phyloP scores from a whole-genome alignment of 208 protist genomes.

The Leishmania tarentolae region DNA sequence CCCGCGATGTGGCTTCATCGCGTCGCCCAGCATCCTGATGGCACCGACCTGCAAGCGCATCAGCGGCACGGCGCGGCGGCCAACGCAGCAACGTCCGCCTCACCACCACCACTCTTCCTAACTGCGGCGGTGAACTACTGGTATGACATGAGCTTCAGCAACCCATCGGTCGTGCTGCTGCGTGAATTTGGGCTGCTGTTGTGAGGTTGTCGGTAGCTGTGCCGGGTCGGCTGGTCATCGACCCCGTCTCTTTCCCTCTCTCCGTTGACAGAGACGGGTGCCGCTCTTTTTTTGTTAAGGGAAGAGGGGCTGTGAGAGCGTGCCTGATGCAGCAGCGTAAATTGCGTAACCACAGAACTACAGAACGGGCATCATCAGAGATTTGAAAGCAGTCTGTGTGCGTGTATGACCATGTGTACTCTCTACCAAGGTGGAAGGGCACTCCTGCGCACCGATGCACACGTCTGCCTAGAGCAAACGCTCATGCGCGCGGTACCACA shows the following conservation, averaged over 20 bases:
- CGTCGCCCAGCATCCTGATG: constrained; percentile 85
- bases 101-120: constrained; percentile 51
- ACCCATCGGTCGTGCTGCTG: constrained; percentile 80
- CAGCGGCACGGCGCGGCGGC: constrained; percentile 12
- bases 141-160: constrained; percentile 92
- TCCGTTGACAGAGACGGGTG: background rate
- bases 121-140: constrained; percentile 94
- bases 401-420: background rate
- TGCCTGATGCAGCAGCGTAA: background rate
- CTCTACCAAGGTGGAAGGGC: too few species aligned
- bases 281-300: background rate
- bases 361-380: background rate
- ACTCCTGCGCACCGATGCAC: background rate
- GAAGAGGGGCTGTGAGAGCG: background rate
- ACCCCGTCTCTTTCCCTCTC: background rate
- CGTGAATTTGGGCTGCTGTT: constrained; percentile 83
- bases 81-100: background rate
- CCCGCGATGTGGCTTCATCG: constrained; percentile 92
- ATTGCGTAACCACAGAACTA: background rate
- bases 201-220: constrained; percentile 20
- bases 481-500: too few species aligned
- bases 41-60: constrained; percentile 48
- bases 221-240: background rate
- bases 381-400: background rate
- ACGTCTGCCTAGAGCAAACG: background rate